These are phyloP conservation scores for Sporothrix euskadiensis DNA, from an alignment of 2,329 filamentous ascomycete genomes.

Conservation along the genomic window DNA sequence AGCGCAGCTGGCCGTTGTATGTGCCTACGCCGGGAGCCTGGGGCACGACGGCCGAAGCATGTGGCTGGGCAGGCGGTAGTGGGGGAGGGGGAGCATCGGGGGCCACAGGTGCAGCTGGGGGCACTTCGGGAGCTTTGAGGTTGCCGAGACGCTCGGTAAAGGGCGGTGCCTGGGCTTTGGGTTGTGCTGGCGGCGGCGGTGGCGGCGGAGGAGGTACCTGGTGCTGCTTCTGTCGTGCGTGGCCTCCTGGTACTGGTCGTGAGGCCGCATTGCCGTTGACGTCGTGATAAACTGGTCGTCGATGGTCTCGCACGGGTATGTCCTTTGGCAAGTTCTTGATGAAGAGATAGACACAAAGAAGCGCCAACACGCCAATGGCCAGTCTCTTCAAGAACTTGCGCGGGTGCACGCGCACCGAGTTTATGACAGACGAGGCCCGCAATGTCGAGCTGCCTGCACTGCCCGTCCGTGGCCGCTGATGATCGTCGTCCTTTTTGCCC, in stretches of 20 bases:
- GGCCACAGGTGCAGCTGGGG: not conserved
- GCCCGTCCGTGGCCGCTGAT: slow-evolving; percentile 32
- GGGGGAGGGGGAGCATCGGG: not conserved
- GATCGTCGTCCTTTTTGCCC: slow-evolving; percentile 63
- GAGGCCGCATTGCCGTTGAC: slow-evolving; percentile 26
- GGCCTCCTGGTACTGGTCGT: slow-evolving; percentile 23
- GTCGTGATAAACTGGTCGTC: slow-evolving; percentile 42
- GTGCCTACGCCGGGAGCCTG: slow-evolving; percentile 35
- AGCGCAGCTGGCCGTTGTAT: slow-evolving; percentile 71
- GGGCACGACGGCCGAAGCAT: not conserved
- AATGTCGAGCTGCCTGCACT: slow-evolving; percentile 30
- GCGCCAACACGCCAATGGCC: slow-evolving; percentile 48
- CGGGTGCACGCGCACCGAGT: slow-evolving; percentile 46
- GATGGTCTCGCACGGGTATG: slow-evolving; percentile 44
- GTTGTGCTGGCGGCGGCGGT: not conserved
- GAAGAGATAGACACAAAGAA: slow-evolving; percentile 62
- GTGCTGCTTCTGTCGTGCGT: not conserved
- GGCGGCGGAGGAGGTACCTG: not conserved
- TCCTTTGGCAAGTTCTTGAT: slow-evolving; percentile 61
- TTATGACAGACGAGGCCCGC: slow-evolving; percentile 41
- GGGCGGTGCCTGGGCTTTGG: slow-evolving; percentile 8
- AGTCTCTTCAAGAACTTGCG: slow-evolving; percentile 59
- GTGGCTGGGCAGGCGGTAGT: not conserved
- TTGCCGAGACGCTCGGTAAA: slow-evolving; percentile 10
- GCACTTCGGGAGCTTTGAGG: not conserved